These are phyloP conservation scores for Bothriochloa decipiens DNA, from an alignment of 176 grass and related monocot genomes.

Conservation along the genomic window DNA sequence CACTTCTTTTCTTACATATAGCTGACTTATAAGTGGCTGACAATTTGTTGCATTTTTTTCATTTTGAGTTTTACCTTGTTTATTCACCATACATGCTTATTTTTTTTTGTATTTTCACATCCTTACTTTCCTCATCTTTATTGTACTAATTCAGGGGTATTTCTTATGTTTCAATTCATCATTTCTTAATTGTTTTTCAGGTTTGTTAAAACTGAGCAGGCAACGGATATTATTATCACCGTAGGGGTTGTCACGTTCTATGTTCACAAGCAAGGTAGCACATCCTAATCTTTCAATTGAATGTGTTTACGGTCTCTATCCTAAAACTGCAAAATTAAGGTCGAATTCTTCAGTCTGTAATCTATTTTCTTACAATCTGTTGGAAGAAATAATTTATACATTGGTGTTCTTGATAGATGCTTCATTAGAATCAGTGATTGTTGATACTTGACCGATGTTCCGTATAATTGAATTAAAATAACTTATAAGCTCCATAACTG, in stretches of 20 bases:
- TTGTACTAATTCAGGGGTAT: not conserved
- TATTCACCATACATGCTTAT: not conserved
- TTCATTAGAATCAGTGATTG: too few relatives aligned
- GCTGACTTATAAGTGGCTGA: conserved; percentile 10
- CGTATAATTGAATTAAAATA: too few relatives aligned
- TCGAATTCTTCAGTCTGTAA: too few relatives aligned
- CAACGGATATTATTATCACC: conserved; percentile 80
- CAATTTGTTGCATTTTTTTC: conserved; percentile 13
- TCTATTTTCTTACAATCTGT: too few relatives aligned
- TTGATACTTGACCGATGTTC: too few relatives aligned
- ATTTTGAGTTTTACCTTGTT: conserved; percentile 34
- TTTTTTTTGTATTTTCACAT: not conserved
- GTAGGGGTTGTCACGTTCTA: conserved; percentile 88
- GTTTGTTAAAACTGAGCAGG: conserved; percentile 86
- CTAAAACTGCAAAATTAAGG: too few relatives aligned
- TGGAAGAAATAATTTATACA: too few relatives aligned
- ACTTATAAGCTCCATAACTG: too few relatives aligned
- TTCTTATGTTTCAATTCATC: conserved; percentile 17
- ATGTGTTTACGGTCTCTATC: not conserved
- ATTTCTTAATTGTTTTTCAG: conserved; percentile 41
- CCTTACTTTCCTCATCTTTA: not conserved
- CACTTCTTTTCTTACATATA: conserved; percentile 34
- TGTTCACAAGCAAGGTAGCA: conserved; percentile 91
- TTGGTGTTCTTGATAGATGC: too few relatives aligned
- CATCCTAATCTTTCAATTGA: not conserved